Evolutionary conservation across 2,329 filamentous ascomycete genomes (phyloP).

Genomic region (Talaromyces sp.): DNA sequence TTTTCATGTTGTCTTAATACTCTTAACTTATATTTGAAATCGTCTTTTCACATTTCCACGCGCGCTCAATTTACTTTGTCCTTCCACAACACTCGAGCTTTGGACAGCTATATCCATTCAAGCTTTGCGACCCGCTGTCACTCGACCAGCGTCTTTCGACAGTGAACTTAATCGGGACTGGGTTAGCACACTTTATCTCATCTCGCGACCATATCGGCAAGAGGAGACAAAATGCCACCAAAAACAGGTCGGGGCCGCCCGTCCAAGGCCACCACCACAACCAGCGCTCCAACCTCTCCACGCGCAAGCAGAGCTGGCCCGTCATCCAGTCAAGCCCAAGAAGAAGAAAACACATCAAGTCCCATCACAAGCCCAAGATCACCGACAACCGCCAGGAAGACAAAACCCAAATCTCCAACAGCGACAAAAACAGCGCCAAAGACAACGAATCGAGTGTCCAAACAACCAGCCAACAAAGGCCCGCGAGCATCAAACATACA

Average conservation of each 20-base stretch:
- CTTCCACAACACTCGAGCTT: not conserved
- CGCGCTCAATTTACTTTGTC: not conserved
- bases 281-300: constrained; percentile 15
- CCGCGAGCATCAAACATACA: constrained; percentile 32
- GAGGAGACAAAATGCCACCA: constrained; percentile 26
- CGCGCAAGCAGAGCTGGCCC: constrained; percentile 17
- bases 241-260: constrained; percentile 25
- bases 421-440: not conserved
- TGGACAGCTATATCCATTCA: not conserved
- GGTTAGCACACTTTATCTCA: not conserved
- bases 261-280: constrained; percentile 20
- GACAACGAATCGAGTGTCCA: constrained; percentile 4
- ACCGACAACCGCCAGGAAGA: not conserved
- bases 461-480: constrained; percentile 5
- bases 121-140: constrained; percentile 1
- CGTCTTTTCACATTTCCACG: not conserved
- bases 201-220: not conserved
- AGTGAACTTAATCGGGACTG: not conserved
- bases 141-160: not conserved
- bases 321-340: not conserved
- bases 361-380: not conserved
- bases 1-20: not conserved
- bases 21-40: not conserved
- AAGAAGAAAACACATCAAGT: not conserved
- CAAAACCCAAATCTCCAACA: not conserved